Base-by-base conservation (phyloP, 225 moss, liverwort and hornwort genomes). In the Physcomitrium patens region DNA sequence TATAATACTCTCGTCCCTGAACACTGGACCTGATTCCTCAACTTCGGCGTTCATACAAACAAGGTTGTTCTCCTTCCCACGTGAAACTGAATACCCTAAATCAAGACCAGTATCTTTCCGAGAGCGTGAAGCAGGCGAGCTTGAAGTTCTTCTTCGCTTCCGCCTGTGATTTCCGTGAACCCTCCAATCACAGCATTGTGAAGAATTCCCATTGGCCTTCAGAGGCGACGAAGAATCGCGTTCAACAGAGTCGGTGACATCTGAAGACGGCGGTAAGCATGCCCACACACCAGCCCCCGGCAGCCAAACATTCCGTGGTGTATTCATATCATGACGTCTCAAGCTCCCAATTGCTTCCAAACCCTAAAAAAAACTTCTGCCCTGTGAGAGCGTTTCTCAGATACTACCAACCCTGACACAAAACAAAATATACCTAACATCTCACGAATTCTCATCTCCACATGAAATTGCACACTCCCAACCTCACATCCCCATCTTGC, bases 251-350 rank as follows among this genome's bases (percentile, higher is more conserved):
- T 50, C n/a, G 43, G 43, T 14, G 31, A 27, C 64, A 72, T 64
- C 65, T 9, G 74, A 48, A 13, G 76, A 51, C 9, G 18, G 44
- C 9, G 81, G 70, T 45, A 80, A 61, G 54, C 80, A 85, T 16
- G 88, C 88, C 88, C 88, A 88, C 65, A 85, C 80, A 58, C 78
- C 80, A 11, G 88, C 75, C 44, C 69, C 72, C 1, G 88, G 78
- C 82, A 88, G 73, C 88, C 88, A 88, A 59, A 85, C 88, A 57
- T 75, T 82, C 17, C 80, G 87, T 53, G 27, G 24, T 42, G 62
- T 55, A 15, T 66, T 78, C 79, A 82, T 82, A 27, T 15, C 70
- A 54, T 48, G 12, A 55, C 62, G 18, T 47, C 81, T 47, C 62
- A 57, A 20, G 16, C 16, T 11, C 10, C 0, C 42, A 8, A 15